phyloP scores from a whole-genome alignment of 2,329 filamentous ascomycete species.

The Trichoderma sp. region DNA sequence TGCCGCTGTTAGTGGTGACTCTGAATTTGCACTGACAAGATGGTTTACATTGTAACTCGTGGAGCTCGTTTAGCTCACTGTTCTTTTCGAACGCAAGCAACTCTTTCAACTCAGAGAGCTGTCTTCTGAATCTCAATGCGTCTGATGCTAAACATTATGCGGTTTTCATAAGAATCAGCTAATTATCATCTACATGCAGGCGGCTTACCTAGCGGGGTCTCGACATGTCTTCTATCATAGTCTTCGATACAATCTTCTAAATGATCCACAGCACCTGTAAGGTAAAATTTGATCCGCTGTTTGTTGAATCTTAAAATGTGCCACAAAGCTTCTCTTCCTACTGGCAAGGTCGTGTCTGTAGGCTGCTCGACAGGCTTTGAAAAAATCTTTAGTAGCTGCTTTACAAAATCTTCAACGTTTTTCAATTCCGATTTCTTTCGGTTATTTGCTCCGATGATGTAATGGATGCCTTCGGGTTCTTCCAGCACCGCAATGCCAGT shows the following conservation, averaged over 20 bases:
- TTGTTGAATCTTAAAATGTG: constrained; percentile 31
- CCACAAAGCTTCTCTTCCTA: constrained; percentile 3
- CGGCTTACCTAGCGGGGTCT: background rate
- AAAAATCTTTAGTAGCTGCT: constrained; percentile 25
- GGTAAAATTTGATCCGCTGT: constrained; percentile 27
- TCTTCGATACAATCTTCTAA: constrained; percentile 26
- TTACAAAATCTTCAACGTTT: constrained; percentile 18
- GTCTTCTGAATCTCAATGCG: background rate
- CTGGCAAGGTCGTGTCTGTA: rapidly evolving
- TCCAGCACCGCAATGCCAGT: constrained; percentile 37
- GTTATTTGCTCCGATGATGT: constrained; percentile 38
- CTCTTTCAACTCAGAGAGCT: background rate
- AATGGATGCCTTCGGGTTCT: constrained; percentile 33
- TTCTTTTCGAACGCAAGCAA: background rate
- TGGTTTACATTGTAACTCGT: background rate
- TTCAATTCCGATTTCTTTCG: background rate
- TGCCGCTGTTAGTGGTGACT: background rate
- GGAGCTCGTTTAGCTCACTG: background rate
- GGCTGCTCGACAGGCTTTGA: background rate
- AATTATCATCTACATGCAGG: too few species aligned
- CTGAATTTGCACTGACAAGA: background rate
- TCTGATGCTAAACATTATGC: background rate
- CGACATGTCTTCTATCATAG: background rate
- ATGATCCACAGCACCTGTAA: constrained; percentile 19
- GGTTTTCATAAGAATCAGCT: background rate